Conservation (phyloP, 345 rosid species). For the Isatis tinctoria region DNA sequence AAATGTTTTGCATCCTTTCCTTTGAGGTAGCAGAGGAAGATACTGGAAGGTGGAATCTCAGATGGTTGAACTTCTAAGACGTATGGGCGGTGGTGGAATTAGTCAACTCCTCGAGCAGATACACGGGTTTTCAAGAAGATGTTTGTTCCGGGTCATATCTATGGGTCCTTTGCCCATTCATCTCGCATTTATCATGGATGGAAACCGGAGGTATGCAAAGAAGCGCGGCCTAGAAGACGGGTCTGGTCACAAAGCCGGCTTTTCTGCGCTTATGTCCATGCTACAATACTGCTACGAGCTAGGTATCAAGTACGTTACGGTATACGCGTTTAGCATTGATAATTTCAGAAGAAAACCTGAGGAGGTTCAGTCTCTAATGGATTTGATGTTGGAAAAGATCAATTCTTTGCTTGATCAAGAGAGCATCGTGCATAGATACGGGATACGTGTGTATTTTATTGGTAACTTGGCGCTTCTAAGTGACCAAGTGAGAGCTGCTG, state of each 20-base stretch:
- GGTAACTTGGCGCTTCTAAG: conserved; percentile 43
- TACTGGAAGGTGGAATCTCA: conserved; percentile 9
- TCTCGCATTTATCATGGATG: conserved; percentile 68
- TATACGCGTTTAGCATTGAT: conserved; percentile 82
- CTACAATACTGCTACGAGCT: conserved; percentile 69
- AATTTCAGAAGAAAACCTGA: conserved; percentile 68
- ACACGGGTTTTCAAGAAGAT: conserved; percentile 36
- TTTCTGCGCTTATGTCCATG: conserved; percentile 47
- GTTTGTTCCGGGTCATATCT: conserved; percentile 40
- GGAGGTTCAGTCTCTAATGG: conserved; percentile 72
- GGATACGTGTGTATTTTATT: conserved; percentile 47
- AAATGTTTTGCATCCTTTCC: neutral
- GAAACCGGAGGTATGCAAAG: conserved; percentile 42
- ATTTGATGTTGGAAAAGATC: conserved; percentile 73
- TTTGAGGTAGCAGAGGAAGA: neutral
- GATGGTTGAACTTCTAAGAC: conserved; percentile 13
- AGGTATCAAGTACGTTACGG: conserved; percentile 54
- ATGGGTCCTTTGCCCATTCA: conserved; percentile 56
- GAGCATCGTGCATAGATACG: conserved; percentile 56
- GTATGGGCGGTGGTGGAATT: conserved; percentile 7
- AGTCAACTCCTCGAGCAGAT: conserved; percentile 17
- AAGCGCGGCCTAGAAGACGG: conserved; percentile 12
- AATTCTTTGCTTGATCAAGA: conserved; percentile 50
- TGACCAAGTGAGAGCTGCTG: conserved; percentile 49
- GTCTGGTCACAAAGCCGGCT: conserved; percentile 52